Conservation (phyloP, 2,329 filamentous ascomycete genomes). For the Coniella lustricola region DNA sequence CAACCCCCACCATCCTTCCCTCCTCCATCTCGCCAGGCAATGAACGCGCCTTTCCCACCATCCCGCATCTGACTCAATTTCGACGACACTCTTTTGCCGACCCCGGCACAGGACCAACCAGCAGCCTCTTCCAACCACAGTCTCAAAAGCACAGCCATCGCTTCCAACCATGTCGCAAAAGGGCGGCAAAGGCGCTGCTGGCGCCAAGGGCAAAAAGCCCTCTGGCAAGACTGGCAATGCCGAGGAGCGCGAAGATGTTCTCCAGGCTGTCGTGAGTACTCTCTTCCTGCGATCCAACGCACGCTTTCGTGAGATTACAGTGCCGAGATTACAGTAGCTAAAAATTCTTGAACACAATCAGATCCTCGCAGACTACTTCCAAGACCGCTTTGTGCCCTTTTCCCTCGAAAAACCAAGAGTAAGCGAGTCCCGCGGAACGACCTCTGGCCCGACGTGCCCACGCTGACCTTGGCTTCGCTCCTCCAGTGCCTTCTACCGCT, state of each 20-base stretch:
- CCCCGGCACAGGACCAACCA: background rate
- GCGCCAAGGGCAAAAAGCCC: slow-evolving; percentile 46
- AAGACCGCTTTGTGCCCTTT: slow-evolving; percentile 85
- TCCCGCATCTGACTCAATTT: background rate
- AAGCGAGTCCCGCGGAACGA: slow-evolving; percentile 25
- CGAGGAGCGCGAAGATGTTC: slow-evolving; percentile 52
- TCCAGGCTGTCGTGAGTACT: slow-evolving; percentile 48
- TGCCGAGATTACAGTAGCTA: slow-evolving; percentile 7
- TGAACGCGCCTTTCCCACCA: background rate
- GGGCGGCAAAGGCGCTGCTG: slow-evolving; percentile 28
- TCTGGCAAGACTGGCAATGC: slow-evolving; percentile 38
- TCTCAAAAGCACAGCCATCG: background rate
- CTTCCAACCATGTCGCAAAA: slow-evolving; percentile 34
- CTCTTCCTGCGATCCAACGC: background rate
- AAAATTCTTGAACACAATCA: slow-evolving; percentile 30
- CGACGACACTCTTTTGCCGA: background rate
- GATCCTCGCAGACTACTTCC: slow-evolving; percentile 91
- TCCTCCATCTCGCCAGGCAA: background rate
- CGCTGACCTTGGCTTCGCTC: slow-evolving; percentile 14
- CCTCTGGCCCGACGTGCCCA: background rate
- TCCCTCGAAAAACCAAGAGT: slow-evolving; percentile 83
- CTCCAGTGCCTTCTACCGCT: slow-evolving; percentile 80
- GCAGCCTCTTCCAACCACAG: no score
- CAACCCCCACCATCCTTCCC: slow-evolving; percentile 1
- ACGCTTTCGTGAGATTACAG: slow-evolving; percentile 23